Conservation (phyloP, 768 basidiomycete genomes). For the Trichaptum fuscoviolaceum region DNA sequence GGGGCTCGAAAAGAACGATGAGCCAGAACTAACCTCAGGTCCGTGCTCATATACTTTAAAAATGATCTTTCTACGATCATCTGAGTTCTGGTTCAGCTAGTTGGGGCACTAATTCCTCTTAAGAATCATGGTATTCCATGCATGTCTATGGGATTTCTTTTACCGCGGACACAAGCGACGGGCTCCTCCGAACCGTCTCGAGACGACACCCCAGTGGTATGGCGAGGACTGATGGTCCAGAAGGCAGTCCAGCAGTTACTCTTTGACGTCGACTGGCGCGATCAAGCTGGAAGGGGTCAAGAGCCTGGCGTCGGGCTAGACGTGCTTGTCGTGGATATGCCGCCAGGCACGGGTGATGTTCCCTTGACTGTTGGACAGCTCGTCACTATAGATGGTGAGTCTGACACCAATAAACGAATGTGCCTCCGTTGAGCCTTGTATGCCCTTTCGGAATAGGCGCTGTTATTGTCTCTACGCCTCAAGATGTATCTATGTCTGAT, state of each 20-base stretch:
- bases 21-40: constrained; percentile 74
- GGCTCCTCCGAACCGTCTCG: constrained; percentile 34
- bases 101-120: constrained; percentile 74
- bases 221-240: constrained; percentile 98
- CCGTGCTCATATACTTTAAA: constrained; percentile 18
- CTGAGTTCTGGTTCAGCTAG: constrained; percentile 30
- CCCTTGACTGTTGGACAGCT: constrained; percentile 88
- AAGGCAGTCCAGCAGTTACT: constrained; percentile 95
- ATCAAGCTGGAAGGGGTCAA: constrained; percentile 21
- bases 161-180: constrained; percentile 49
- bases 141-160: constrained; percentile 97
- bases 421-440: neutral
- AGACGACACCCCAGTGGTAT: constrained; percentile 77
- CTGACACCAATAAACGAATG: neutral
- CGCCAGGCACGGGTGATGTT: constrained; percentile 96
- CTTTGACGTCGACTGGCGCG: constrained; percentile 91
- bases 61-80: neutral
- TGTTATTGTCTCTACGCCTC: constrained; percentile 92
- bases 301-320: constrained; percentile 56
- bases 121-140: constrained; percentile 85
- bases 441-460: constrained; percentile 47
- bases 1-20: constrained; percentile 74
- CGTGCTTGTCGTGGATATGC: constrained; percentile 90
- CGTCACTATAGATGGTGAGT: constrained; percentile 74
- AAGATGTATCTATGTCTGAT: constrained; percentile 89